Conservation (phyloP, 768 basidiomycete genomes). For the Polyporus arcularius region DNA sequence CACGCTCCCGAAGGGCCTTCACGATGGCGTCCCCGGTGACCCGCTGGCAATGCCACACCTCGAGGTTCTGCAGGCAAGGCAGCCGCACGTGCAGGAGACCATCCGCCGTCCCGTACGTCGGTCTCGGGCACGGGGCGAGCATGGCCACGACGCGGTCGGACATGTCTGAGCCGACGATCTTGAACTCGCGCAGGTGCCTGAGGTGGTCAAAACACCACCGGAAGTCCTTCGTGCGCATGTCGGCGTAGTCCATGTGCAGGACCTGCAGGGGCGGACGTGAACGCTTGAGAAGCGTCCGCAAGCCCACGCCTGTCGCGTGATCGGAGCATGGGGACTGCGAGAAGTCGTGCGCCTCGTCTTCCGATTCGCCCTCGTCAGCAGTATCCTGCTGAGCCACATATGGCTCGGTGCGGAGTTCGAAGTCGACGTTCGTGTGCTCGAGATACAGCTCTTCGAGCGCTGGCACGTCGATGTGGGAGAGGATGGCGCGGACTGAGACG, state of each 20-base stretch:
- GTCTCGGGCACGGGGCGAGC: slow-evolving; percentile 44
- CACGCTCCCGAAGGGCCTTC: slow-evolving; percentile 50
- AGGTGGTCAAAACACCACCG: slow-evolving; percentile 63
- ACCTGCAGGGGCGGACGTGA: slow-evolving; percentile 63
- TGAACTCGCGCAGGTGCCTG: slow-evolving; percentile 57
- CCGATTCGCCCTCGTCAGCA: slow-evolving; percentile 65
- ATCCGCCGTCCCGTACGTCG: slow-evolving; percentile 5
- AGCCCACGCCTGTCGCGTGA: slow-evolving; percentile 78
- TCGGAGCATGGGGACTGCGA: slow-evolving; percentile 80
- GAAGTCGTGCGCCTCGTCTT: slow-evolving; percentile 72
- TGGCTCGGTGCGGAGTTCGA: slow-evolving; percentile 31
- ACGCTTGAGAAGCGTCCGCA: slow-evolving; percentile 62
- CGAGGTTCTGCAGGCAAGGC: slow-evolving; percentile 53
- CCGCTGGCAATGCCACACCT: slow-evolving; percentile 62
- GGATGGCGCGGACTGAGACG: slow-evolving; percentile 62
- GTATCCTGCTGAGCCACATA: slow-evolving; percentile 22
- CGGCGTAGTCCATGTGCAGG: slow-evolving; percentile 79
- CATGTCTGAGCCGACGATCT: slow-evolving; percentile 82
- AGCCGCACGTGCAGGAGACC: slow-evolving; percentile 44
- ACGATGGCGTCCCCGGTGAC: slow-evolving; percentile 61
- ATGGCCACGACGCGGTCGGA: slow-evolving; percentile 68
- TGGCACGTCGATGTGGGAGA: slow-evolving; percentile 66
- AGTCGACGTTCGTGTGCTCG: slow-evolving; percentile 67
- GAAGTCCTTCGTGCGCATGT: slow-evolving; percentile 86
- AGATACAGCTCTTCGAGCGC: slow-evolving; percentile 62